These are phyloP conservation scores for Annulohypoxylon bovei DNA, from an alignment of 495 filamentous ascomycete genomes.

Conservation along the genomic window DNA sequence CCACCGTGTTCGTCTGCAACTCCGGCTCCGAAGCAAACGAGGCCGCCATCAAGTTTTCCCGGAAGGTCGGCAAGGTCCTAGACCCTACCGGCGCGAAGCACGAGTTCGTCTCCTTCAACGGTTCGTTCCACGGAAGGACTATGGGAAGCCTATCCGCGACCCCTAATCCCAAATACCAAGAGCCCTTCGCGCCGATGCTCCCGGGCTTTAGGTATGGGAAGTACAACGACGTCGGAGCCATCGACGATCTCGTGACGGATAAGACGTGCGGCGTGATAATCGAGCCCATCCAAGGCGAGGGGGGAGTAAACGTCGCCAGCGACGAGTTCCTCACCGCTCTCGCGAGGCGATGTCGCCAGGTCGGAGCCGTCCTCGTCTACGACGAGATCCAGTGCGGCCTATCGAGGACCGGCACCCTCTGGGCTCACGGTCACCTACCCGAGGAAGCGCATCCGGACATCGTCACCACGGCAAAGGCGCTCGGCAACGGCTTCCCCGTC, in stretches of 20 bases:
- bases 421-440: conserved; percentile 83
- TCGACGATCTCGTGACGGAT: conserved; percentile 78
- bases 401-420: conserved; percentile 83
- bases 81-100: conserved; percentile 77
- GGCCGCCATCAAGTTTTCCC: conserved; percentile 94
- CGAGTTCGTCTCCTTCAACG: conserved; percentile 87
- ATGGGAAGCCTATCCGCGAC: conserved; percentile 93
- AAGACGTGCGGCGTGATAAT: conserved; percentile 94
- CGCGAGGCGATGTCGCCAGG: conserved; percentile 81
- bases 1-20: conserved; percentile 92
- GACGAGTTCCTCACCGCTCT: conserved; percentile 83
- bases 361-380: conserved; percentile 89
- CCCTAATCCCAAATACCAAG: conserved; percentile 98
- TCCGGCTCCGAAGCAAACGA: conserved; percentile 96
- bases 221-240: conserved; percentile 79
- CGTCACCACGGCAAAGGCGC: conserved; percentile 91
- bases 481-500: conserved; percentile 96
- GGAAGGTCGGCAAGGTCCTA: conserved; percentile 82
- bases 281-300: conserved; percentile 98
- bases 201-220: conserved; percentile 89
- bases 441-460: conserved; percentile 90
- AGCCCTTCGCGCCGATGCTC: conserved; percentile 93
- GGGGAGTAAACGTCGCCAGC: conserved; percentile 85
- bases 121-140: conserved; percentile 94
- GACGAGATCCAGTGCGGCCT: conserved; percentile 98